Evolutionary conservation across 352 stramenopile genomes (phyloP).

Genomic region (Stramenopiles sp.): DNA sequence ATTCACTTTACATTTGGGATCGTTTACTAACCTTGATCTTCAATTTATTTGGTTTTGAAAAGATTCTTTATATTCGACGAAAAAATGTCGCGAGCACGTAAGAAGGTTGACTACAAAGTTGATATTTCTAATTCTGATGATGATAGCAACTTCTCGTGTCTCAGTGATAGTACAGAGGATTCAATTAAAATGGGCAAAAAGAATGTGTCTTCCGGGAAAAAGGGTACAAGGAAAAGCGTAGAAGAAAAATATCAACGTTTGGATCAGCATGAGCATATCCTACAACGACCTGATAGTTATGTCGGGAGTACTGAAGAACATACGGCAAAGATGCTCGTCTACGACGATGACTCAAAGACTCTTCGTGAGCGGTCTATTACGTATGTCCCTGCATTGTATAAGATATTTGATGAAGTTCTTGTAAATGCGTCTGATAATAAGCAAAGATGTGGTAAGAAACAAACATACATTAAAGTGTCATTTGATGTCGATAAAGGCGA

Average conservation of each 20-base stretch:
- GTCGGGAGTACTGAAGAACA: conserved; percentile 29
- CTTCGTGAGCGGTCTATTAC: neutral
- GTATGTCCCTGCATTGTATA: conserved; percentile 63
- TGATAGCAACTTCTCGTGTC: too few relatives aligned
- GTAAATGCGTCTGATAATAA: conserved; percentile 99
- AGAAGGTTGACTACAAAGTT: too few relatives aligned
- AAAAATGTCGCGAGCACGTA: too few relatives aligned
- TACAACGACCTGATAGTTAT: conserved; percentile 85
- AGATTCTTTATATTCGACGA: too few relatives aligned
- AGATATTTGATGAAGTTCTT: conserved; percentile 96
- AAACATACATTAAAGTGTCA: conserved; percentile 53
- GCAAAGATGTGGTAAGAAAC: conserved; percentile 63
- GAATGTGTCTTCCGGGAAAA: conserved; percentile 7
- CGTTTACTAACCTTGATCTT: too few relatives aligned
- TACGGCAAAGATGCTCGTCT: neutral
- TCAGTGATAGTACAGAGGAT: too few relatives aligned
- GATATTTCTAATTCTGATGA: too few relatives aligned
- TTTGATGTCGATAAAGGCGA: conserved; percentile 2
- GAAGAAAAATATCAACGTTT: conserved; percentile 50
- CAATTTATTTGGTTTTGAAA: too few relatives aligned
- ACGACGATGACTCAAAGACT: neutral
- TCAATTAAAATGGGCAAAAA: conserved; percentile 1
- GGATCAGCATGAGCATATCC: conserved; percentile 81
- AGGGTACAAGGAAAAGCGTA: conserved; percentile 13
- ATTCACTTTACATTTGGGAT: too few relatives aligned